A percentile compares a stretch with the other conserved stretches of the same genome.
Conservation (phyloP, 2,329 filamentous ascomycete genomes). For the Cladophialophora chaetospira region DNA sequence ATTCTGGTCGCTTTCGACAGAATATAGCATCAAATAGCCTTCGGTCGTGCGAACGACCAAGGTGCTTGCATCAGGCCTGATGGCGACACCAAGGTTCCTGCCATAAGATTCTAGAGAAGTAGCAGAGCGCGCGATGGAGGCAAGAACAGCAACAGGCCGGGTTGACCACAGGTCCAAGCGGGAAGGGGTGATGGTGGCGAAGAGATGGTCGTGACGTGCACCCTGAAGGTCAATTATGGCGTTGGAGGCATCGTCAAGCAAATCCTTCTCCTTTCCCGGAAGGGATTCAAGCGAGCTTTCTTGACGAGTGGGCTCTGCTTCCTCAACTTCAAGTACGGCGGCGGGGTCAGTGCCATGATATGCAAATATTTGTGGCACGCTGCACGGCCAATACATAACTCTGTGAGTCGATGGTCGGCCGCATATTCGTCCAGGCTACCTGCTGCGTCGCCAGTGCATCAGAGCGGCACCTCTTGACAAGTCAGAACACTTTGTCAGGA, state of each 20-base stretch:
- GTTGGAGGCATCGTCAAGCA: conserved; percentile 31
- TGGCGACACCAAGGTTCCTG: conserved; percentile 76
- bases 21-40: conserved; percentile 93
- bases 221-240: conserved; percentile 71
- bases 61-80: conserved; percentile 89
- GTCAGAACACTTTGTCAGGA: too few species aligned
- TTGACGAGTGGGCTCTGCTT: conserved; percentile 33
- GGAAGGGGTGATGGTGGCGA: conserved; percentile 82
- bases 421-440: conserved; percentile 21
- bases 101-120: conserved; percentile 82
- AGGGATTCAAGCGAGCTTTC: too few species aligned
- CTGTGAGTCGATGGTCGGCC: conserved; percentile 14
- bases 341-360: conserved; percentile 48
- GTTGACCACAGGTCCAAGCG: conserved; percentile 96
- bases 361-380: conserved; percentile 52
- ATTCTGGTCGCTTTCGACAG: conserved; percentile 79
- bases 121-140: conserved; percentile 78
- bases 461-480: too few species aligned
- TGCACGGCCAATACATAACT: conserved; percentile 54
- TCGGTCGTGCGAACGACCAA: conserved; percentile 83
- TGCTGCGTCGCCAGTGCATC: background rate
- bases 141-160: conserved; percentile 88
- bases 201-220: conserved; percentile 77
- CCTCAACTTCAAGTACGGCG: conserved; percentile 35
- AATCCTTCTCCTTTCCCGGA: background rate